These are phyloP conservation scores for Diospyros kaki DNA, from an alignment of 148 eudicot species.

Conservation along the genomic window DNA sequence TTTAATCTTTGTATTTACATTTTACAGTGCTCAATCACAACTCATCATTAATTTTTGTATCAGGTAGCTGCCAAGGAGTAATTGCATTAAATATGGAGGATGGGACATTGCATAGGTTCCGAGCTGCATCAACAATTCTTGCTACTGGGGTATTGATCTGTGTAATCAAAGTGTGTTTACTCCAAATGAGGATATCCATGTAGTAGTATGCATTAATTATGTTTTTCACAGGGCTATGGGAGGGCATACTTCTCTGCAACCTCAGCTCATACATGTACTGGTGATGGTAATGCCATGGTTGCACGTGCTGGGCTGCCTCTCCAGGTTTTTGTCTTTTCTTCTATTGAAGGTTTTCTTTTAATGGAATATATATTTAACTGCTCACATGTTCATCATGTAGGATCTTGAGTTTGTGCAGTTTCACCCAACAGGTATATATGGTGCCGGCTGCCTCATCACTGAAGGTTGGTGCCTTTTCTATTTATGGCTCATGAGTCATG, in stretches of 20 bases:
- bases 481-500: slow-evolving; percentile 1
- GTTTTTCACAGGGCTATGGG: slow-evolving; percentile 62
- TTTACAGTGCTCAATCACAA: background rate
- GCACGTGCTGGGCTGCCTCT: slow-evolving; percentile 96
- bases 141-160: slow-evolving; percentile 82
- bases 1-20: background rate
- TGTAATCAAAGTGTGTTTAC: slow-evolving; percentile 6
- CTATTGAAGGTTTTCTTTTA: background rate
- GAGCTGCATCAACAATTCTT: slow-evolving; percentile 74
- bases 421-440: slow-evolving; percentile 98
- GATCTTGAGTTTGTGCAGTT: slow-evolving; percentile 98
- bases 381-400: slow-evolving; percentile 36
- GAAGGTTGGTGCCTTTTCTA: slow-evolving; percentile 52
- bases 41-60: slow-evolving; percentile 10
- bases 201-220: background rate
- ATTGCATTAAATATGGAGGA: slow-evolving; percentile 97
- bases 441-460: slow-evolving; percentile 96
- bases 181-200: background rate
- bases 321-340: slow-evolving; percentile 40
- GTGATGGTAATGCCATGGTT: slow-evolving; percentile 99
- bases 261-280: slow-evolving; percentile 97
- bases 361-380: background rate
- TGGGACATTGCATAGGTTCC: slow-evolving; percentile 90
- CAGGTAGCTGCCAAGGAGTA: slow-evolving; percentile 95
- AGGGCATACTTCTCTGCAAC: slow-evolving; percentile 97